These are phyloP conservation scores for Prillingera fragicola DNA, from an alignment of 1,284 basidiomycete species.

Conservation along the genomic window DNA sequence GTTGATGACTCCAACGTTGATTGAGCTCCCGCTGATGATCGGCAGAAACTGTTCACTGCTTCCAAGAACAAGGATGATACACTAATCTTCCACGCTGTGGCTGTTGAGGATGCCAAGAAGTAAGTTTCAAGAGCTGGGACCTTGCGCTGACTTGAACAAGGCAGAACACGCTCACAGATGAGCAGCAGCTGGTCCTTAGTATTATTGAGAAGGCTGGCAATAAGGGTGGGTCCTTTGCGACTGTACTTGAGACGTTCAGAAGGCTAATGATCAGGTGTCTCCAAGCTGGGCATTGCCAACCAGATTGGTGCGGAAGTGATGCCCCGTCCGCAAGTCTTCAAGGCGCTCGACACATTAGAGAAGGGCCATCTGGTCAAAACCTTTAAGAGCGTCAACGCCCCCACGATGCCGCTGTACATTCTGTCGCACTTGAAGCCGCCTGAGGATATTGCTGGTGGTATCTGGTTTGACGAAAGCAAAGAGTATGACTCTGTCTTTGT, in stretches of 20 bases:
- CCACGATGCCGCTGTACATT: slow-evolving; percentile 41
- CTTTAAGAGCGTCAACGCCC: slow-evolving; percentile 44
- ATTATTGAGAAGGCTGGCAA: slow-evolving; percentile 22
- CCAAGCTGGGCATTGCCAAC: slow-evolving; percentile 17
- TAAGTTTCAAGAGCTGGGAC: slow-evolving; percentile 13
- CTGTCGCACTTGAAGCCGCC: slow-evolving; percentile 37
- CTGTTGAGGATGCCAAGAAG: slow-evolving; percentile 34
- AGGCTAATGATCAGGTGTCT: slow-evolving; percentile 22
- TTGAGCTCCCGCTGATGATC: neutral
- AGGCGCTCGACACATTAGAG: slow-evolving; percentile 37
- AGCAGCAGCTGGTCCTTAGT: slow-evolving; percentile 34
- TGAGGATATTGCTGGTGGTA: slow-evolving; percentile 44
- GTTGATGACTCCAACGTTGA: neutral
- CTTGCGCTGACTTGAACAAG: too few relatives aligned
- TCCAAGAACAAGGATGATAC: slow-evolving; percentile 23
- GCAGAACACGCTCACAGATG: slow-evolving; percentile 31
- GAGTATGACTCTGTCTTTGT: slow-evolving; percentile 45
- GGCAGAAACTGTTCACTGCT: slow-evolving; percentile 17
- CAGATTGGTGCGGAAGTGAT: slow-evolving; percentile 33
- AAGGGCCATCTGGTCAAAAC: slow-evolving; percentile 38
- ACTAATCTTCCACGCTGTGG: slow-evolving; percentile 27
- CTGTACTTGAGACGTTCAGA: slow-evolving; percentile 11
- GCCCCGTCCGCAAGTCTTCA: slow-evolving; percentile 29
- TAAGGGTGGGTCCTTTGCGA: slow-evolving; percentile 11
- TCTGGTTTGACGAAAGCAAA: slow-evolving; percentile 45